phyloP scores from a whole-genome alignment of 345 rosid species.

The Salix caprea region DNA sequence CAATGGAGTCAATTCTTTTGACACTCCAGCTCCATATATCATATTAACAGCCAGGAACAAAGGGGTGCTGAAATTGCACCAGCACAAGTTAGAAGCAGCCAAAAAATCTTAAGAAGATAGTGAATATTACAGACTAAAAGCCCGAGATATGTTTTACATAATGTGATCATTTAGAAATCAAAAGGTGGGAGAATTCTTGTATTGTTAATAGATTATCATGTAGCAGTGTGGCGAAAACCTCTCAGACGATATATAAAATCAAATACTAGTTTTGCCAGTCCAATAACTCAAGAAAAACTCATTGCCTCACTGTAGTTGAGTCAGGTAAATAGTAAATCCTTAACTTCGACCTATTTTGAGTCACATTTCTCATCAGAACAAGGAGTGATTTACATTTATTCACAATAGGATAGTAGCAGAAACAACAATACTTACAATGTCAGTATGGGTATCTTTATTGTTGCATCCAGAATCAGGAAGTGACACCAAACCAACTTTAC shows the following conservation, averaged over 20 bases:
- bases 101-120: background rate
- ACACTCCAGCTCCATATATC: constrained; percentile 66
- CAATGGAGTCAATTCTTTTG: constrained; percentile 75
- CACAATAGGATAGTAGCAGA: background rate
- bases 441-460: constrained; percentile 63
- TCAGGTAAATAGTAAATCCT: background rate
- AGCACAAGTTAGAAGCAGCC: constrained; percentile 15
- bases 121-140: background rate
- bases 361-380: background rate
- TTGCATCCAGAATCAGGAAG: constrained; percentile 64
- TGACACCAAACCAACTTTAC: constrained; percentile 43
- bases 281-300: background rate
- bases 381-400: background rate
- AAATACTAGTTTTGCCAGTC: background rate
- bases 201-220: background rate
- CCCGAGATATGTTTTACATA: background rate
- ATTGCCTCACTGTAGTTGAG: background rate
- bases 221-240: background rate
- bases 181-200: background rate
- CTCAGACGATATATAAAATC: background rate
- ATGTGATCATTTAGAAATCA: background rate
- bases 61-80: constrained; percentile 54
- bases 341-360: background rate
- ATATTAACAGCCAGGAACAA: constrained; percentile 55
- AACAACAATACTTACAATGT: constrained; percentile 60